Conservation (phyloP, 2,329 filamentous ascomycete genomes). For the Fusarium sp. region DNA sequence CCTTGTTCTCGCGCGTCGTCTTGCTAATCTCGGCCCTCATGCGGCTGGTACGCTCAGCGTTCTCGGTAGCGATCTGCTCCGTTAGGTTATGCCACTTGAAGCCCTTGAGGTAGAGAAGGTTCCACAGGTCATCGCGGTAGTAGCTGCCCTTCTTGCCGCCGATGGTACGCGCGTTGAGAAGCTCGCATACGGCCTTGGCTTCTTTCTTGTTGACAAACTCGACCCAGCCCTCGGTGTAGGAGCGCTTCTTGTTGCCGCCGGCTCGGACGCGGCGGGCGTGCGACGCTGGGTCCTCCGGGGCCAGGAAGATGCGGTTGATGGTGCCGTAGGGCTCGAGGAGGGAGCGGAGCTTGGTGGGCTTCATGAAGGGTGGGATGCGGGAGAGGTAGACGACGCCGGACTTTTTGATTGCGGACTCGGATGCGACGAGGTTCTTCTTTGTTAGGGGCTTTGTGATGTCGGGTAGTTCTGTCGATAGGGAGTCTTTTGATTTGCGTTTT, state of each 20-base stretch:
- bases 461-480: conserved; percentile 54
- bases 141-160: conserved; percentile 87
- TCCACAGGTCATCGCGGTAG: conserved; percentile 91
- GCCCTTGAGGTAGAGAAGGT: conserved; percentile 81
- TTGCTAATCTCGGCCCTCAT: conserved; percentile 83
- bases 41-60: conserved; percentile 80
- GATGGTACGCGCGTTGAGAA: conserved; percentile 81
- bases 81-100: conserved; percentile 86
- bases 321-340: conserved; percentile 81
- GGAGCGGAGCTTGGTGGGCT: conserved; percentile 80
- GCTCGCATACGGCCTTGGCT: conserved; percentile 80
- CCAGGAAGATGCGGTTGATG: conserved; percentile 83
- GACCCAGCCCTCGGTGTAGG: conserved; percentile 88
- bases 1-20: conserved; percentile 83
- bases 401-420: conserved; percentile 74
- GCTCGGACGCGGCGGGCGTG: conserved; percentile 75
- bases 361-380: conserved; percentile 90
- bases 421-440: conserved; percentile 76
- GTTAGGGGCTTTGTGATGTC: conserved; percentile 67
- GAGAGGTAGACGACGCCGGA: conserved; percentile 88
- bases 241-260: conserved; percentile 86
- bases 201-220: conserved; percentile 83
- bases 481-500: conserved; percentile 43
- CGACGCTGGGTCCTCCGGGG: conserved; percentile 77
- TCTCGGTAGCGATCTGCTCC: conserved; percentile 84